These are phyloP conservation scores for Paramecium octaurelia DNA, from an alignment of 73 alveolate species.

Conservation along the genomic window DNA sequence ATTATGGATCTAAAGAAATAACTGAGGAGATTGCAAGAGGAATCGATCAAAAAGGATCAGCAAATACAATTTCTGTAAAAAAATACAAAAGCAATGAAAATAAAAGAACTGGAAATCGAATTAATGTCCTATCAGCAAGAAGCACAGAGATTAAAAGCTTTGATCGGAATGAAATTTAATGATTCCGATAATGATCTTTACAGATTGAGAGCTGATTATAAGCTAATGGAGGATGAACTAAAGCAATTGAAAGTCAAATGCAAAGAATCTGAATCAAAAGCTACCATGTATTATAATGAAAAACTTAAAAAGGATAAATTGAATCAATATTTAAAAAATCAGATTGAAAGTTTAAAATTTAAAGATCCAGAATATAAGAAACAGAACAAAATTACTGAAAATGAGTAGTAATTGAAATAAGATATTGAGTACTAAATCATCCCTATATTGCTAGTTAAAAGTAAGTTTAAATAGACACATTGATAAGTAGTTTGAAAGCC, in stretches of 20 bases:
- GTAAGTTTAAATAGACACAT: not conserved
- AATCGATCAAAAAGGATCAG: not conserved
- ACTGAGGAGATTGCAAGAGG: not conserved
- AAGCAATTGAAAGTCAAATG: not conserved
- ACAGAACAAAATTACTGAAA: conserved; percentile 2
- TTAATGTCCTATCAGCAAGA: conserved; percentile 2
- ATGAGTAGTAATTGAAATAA: not conserved
- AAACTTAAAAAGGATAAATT: conserved; percentile 37
- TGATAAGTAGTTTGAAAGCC: not conserved
- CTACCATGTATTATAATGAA: conserved; percentile 23
- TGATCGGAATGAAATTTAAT: not conserved
- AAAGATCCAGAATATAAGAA: conserved; percentile 41
- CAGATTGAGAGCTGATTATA: not conserved
- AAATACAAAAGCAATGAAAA: not conserved
- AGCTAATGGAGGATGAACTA: not conserved
- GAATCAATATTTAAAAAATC: not conserved
- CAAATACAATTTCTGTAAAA: not conserved
- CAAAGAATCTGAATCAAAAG: conserved; percentile 48
- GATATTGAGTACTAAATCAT: conserved; percentile 2
- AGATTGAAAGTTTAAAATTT: not conserved
- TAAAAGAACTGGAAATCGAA: conserved; percentile 39
- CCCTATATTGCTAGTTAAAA: not conserved
- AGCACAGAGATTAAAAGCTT: not conserved
- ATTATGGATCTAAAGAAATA: not conserved
- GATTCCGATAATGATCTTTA: not conserved